Evolutionary conservation across 2,329 filamentous ascomycete genomes (phyloP), one percentile per base, ranked within the genome.

Genomic region (Magnaporthiopsis incrustans): DNA sequence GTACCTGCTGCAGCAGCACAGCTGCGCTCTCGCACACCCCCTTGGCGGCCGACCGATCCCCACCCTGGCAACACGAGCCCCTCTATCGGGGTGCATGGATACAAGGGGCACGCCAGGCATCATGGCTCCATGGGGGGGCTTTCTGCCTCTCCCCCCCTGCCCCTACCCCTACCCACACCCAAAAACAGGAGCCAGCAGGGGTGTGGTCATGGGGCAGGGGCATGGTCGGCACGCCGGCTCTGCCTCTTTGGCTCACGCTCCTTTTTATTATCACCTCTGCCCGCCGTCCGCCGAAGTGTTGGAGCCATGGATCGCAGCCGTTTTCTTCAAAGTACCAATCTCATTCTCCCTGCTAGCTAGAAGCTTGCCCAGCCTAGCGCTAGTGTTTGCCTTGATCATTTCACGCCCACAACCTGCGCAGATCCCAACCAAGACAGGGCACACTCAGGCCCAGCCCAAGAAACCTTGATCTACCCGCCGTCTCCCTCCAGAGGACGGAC

Each of bases 11-110:
- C 44, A 8, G 10, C 30, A 30, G 4, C 30, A n/a, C n/a, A n/a
- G n/a, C n/a, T 15, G 32, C 4, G 11, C 32, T 2, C 38, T 44
- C 15, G 38, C 38, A 50, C 38, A 44, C 44, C 44, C 44, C 44
- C 44, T 14, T 53, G 44, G 44, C 44, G 44, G 22, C 18, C 18
- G 44, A 53, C 44, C 44, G 7, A 53, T n/a, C 44, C 44, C 57
- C 58, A 27, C 58, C 58, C 58, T 12, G 27, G 58, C 58, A 60
- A 60, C 58, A 32, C 58, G 58, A 60, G 58, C 35, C 58, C 32
- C 58, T 27, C 57, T 12, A 60, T 32, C 35, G 7, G n/a, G 32
- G 27, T 32, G 58, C 58, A 60, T 35, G 58, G 58, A 30, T 27
- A 58, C 44, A n/a, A 25, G 44, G 44, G 22, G 6, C 6, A 22